A percentile compares a stretch with the other conserved stretches of the same genome.
phyloP scores from a whole-genome alignment of 495 filamentous ascomycete genomes.

The Aspergillus funiculosus region DNA sequence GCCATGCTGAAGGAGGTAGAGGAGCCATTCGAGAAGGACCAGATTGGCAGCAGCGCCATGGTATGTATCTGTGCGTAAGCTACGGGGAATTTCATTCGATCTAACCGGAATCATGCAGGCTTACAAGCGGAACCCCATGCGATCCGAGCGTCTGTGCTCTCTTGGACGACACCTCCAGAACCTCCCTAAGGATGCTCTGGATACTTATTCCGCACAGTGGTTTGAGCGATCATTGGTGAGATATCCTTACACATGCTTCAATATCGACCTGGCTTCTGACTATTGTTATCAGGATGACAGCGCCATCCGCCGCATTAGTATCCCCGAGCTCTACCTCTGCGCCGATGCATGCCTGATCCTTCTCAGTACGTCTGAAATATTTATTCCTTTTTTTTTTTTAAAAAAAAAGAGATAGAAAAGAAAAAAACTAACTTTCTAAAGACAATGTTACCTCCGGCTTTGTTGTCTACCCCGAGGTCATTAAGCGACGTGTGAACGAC shows the following conservation, averaged over 20 bases:
- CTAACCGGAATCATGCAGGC: conserved; percentile 45
- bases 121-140: conserved; percentile 91
- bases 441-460: conserved; percentile 80
- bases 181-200: conserved; percentile 59
- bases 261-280: conserved; percentile 9
- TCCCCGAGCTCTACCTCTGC: conserved; percentile 75
- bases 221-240: conserved; percentile 58
- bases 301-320: conserved; percentile 61
- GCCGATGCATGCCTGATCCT: conserved; percentile 78
- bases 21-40: conserved; percentile 78
- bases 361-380: conserved; percentile 40
- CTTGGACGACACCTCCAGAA: conserved; percentile 66
- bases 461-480: conserved; percentile 80
- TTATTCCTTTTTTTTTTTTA: background rate
- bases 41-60: conserved; percentile 51
- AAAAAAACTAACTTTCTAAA: background rate
- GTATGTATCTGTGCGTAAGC: conserved; percentile 22
- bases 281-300: conserved; percentile 41
- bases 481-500: conserved; percentile 59
- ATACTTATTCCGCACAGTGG: conserved; percentile 84
- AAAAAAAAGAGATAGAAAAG: too few relatives aligned
- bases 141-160: conserved; percentile 74
- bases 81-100: background rate
- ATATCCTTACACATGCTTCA: conserved; percentile 19
- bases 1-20: conserved; percentile 77